Percentiles rank a stretch among this genome's conserved stretches.
Conservation (phyloP, 2,329 filamentous ascomycete species). For the Sporothrix luriei region DNA sequence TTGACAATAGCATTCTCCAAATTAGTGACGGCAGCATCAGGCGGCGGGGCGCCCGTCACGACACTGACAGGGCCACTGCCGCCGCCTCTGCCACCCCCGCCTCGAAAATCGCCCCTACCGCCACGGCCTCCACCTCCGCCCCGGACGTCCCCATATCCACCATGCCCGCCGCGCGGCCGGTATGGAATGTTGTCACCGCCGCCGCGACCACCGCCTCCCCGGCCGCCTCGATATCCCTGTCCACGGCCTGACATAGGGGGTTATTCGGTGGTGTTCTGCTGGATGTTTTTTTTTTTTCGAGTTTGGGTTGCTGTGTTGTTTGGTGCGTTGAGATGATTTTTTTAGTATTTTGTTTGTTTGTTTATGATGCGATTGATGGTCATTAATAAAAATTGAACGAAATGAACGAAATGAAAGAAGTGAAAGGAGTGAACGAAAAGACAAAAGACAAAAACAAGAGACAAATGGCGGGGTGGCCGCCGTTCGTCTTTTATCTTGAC, state of each 20-base stretch:
- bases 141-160: neutral
- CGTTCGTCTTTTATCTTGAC: neutral
- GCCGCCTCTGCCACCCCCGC: neutral
- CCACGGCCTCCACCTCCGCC: conserved; percentile 1
- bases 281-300: neutral
- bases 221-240: neutral
- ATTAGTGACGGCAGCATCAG: conserved; percentile 26
- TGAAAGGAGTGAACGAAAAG: neutral
- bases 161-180: conserved; percentile 7
- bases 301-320: neutral
- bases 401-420: neutral
- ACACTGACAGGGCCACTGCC: neutral
- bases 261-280: neutral
- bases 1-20: conserved; percentile 31
- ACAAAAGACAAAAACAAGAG: neutral
- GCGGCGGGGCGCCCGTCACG: conserved; percentile 17
- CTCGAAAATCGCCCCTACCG: neutral
- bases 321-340: too few species aligned
- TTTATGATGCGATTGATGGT: neutral
- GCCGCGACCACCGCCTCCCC: conserved; percentile 4
- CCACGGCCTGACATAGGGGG: neutral
- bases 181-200: neutral
- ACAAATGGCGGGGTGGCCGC: neutral
- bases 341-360: neutral
- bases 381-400: neutral